Base-by-base conservation (phyloP, 2,329 filamentous ascomycete genomes). In the Verticillium albo-atrum region DNA sequence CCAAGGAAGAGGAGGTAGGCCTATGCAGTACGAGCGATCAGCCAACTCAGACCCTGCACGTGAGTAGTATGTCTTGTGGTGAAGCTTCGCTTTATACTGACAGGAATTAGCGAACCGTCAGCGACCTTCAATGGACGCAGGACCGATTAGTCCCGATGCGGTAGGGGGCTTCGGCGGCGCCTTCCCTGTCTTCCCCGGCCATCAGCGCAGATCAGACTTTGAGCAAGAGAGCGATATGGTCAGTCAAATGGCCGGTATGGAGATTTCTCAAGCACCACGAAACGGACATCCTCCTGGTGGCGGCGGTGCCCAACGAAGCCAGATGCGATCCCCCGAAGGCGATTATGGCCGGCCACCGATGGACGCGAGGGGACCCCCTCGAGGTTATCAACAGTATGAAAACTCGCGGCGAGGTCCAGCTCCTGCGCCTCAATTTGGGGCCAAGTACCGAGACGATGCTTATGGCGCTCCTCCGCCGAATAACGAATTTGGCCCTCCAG, bases 401-500 rank as follows among this genome's bases (percentile, higher is more conserved):
- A 68, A 68, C 30, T 62, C 66, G 12, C 60, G 62, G 17, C 62
- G 59, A 25, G 62, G 65, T 4, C 65, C 68, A 14, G 69, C 71
- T 6, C 65, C 58, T 26, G 67, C 69, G 6, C 70, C 70, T 58
- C 71, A 70, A 4, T 76, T 75, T 60, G 72, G 70, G 6, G 63
- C 64, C 6, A 72, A 73, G 3, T 76, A 74, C 63, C 68, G 69
- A 25, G 73, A 77, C 20, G 73, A 77, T 54, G 72, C 71, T 9
- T 72, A 73, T 37, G 68, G 69, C 15, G 68, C 68, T 27, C 68
- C 74, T 30, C 72, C 75, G 12, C 64, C 64, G 9, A 67, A 68
- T 61, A 73, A 77, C 42, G 74, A 76, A 6, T 85, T 82, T 64
- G 82, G 76, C 0, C 79, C 81, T 2, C 82, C 82, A 9, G 68